Evolutionary conservation across 1,284 basidiomycete species (phyloP), one percentile per base, ranked within the genome.

Genomic region (Dichomitus squalens): DNA sequence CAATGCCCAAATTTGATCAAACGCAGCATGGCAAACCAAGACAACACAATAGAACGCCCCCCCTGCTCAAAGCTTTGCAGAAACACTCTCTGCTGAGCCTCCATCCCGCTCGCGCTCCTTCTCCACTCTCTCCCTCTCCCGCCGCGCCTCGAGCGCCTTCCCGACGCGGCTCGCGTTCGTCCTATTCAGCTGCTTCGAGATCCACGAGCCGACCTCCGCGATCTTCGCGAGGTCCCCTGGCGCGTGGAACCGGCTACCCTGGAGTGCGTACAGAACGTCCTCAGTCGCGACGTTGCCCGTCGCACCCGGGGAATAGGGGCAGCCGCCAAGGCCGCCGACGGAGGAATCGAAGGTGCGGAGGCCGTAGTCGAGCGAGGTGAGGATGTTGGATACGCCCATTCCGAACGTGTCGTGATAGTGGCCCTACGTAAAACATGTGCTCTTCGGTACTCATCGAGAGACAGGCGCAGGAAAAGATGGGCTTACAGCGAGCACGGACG

Each of bases 211-310:
- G 18, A 87, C 86, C 47, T 88, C 83, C 1, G 85, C 88, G 44
- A 96, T 76, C 60, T 81, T 74, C 18, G 85, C 80, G 36, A 95
- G 74, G 12, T 76, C 72, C 0, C 86, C 84, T 0, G 80, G 82
- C 0, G 93, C 87, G 14, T 81, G 73, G 73, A 92, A 95, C 1
- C 80, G 80, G 6, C 87, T 86, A 23, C 80, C 84, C 48, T 87
- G 84, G 5, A 98, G 79, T 0, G 92, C 90, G 65, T 96, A 95
- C 3, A 97, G 79, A 0, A 96, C 86, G 65, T 95, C 93, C 69
- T 96, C 95, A 0, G 93, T 96, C 0, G 92, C 88, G 25, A 95
- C 91, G 66, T 96, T 96, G n/a, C 94, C 94, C 0, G 92, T 95
- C 4, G 95, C 94, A 1, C 95, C 95, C 0, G 96, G 96, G 0